These are phyloP conservation scores for Didymella exigua DNA, from an alignment of 2,329 filamentous ascomycete genomes.

Conservation along the genomic window DNA sequence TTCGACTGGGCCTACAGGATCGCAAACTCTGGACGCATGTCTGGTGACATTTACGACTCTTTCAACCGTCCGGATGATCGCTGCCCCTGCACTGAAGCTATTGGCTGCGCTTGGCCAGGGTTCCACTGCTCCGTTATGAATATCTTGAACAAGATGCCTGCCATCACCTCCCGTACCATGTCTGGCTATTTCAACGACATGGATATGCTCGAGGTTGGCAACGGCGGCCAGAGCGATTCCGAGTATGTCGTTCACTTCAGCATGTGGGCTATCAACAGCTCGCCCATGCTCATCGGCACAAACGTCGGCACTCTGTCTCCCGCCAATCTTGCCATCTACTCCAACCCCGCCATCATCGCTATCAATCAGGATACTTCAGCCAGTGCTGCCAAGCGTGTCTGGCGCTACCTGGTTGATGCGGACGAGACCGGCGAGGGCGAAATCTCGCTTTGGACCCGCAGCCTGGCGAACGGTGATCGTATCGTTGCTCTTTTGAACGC, in stretches of 20 bases:
- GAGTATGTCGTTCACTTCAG: conserved; percentile 55
- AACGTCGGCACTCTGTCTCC: conserved; percentile 50
- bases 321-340: conserved; percentile 53
- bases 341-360: conserved; percentile 58
- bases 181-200: conserved; percentile 57
- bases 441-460: conserved; percentile 58
- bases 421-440: conserved; percentile 54
- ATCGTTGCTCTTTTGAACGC: conserved; percentile 60
- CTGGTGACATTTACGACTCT: conserved; percentile 55
- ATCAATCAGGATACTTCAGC: conserved; percentile 56
- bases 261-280: conserved; percentile 58
- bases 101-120: conserved; percentile 53
- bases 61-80: conserved; percentile 53
- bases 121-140: conserved; percentile 58
- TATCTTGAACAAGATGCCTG: conserved; percentile 56
- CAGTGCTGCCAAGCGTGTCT: conserved; percentile 51
- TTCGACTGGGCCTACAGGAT: conserved; percentile 56
- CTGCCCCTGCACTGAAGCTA: conserved; percentile 51
- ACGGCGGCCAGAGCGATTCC: conserved; percentile 48
- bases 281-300: conserved; percentile 56
- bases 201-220: conserved; percentile 58
- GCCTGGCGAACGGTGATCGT: conserved; percentile 54
- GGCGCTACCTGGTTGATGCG: conserved; percentile 52
- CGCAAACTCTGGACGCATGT: conserved; percentile 55
- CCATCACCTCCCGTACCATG: conserved; percentile 49